Conservation (phyloP, 1,284 basidiomycete genomes). For the Ceratobasidium sp. region DNA sequence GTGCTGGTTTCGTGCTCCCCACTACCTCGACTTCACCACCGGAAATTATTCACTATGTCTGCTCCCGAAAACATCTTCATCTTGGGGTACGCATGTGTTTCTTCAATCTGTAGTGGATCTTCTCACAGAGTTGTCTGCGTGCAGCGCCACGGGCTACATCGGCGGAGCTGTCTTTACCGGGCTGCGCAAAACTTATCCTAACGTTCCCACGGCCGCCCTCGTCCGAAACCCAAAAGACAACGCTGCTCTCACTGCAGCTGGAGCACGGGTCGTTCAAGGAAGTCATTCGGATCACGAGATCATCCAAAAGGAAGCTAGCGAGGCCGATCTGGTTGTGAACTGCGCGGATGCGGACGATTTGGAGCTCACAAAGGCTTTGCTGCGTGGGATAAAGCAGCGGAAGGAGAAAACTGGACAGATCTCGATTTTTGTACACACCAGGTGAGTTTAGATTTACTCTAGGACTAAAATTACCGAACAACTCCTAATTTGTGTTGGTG, state of each 20-base stretch:
- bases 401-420: constrained; percentile 51
- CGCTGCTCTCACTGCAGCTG: constrained; percentile 48
- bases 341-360: constrained; percentile 54
- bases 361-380: constrained; percentile 51
- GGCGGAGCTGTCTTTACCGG: constrained; percentile 46
- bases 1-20: background rate
- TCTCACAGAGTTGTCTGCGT: constrained; percentile 48
- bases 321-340: constrained; percentile 53
- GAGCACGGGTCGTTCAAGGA: constrained; percentile 49
- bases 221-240: constrained; percentile 51
- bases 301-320: constrained; percentile 49
- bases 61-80: constrained; percentile 27
- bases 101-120: background rate
- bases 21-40: background rate
- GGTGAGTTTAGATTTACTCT: constrained; percentile 40
- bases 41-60: background rate
- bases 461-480: too few species aligned
- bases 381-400: constrained; percentile 52
- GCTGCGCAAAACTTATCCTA: constrained; percentile 48
- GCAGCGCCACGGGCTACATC: constrained; percentile 55
- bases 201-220: constrained; percentile 50
- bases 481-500: background rate
- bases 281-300: constrained; percentile 49
- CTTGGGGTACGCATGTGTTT: constrained; percentile 3
- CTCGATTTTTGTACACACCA: constrained; percentile 55